These are phyloP conservation scores for Fusarium sp. DNA, from an alignment of 2,329 filamentous ascomycete genomes.

Conservation along the genomic window DNA sequence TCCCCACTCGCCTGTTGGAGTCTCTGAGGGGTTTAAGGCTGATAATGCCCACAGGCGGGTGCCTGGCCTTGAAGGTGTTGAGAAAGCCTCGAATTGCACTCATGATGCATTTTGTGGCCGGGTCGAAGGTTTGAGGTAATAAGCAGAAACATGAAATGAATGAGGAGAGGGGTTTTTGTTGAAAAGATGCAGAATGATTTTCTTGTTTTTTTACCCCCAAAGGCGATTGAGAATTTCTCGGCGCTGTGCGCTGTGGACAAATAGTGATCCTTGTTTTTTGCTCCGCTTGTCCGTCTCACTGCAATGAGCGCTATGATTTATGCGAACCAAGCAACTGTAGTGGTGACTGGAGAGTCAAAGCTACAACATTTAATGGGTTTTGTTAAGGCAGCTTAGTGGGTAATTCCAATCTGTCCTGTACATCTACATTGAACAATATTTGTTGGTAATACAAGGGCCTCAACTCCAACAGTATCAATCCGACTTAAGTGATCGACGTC, in stretches of 20 bases:
- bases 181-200: conserved; percentile 5
- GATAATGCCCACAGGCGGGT: conserved; percentile 8
- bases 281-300: conserved; percentile 29
- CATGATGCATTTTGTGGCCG: conserved; percentile 39
- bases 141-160: neutral
- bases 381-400: neutral
- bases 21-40: conserved; percentile 21
- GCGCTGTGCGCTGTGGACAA: neutral
- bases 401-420: neutral
- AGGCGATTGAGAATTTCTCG: conserved; percentile 20
- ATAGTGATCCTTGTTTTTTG: conserved; percentile 29
- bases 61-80: conserved; percentile 29
- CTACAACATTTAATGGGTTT: neutral
- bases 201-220: conserved; percentile 32
- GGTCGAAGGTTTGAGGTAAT: neutral
- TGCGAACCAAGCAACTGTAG: conserved; percentile 4
- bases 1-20: conserved; percentile 16
- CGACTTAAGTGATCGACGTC: conserved; percentile 18
- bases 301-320: conserved; percentile 11
- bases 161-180: neutral
- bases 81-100: conserved; percentile 33
- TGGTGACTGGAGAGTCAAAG: neutral
- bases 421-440: neutral
- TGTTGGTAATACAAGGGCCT: neutral
- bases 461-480: neutral